A percentile compares a stretch with the other conserved stretches of the same genome.
Evolutionary conservation across 176 grass and related monocot genomes (phyloP).

Genomic region (Hyparrhenia diplandra): DNA sequence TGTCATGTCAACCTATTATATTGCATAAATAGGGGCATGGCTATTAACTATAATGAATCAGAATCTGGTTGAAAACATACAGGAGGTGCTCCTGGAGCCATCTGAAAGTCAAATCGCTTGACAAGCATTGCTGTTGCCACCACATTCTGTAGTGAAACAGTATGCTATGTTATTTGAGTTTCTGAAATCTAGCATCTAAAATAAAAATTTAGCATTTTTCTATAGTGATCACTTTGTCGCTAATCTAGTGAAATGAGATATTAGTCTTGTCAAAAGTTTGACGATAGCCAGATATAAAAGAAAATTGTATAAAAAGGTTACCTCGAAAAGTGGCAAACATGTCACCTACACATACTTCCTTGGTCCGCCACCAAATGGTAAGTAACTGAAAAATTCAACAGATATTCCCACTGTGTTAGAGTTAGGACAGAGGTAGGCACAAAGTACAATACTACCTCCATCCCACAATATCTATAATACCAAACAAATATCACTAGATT

Average conservation of each 20-base stretch:
- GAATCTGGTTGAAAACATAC: conserved; percentile 49
- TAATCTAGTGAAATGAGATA: conserved; percentile 8
- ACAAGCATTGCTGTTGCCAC: conserved; percentile 93
- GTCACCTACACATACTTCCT: conserved; percentile 95
- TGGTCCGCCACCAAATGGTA: conserved; percentile 96
- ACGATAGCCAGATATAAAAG: neutral
- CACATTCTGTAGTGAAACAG: conserved; percentile 56
- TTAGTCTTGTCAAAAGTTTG: neutral
- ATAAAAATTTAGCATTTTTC: too few relatives aligned
- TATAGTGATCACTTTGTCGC: neutral
- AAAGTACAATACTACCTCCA: neutral
- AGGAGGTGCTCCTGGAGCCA: conserved; percentile 73
- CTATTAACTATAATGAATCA: conserved; percentile 9
- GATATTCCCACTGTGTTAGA: conserved; percentile 5
- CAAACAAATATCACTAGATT: neutral
- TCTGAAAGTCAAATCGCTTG: conserved; percentile 87
- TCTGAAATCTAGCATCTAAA: neutral
- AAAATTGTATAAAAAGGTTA: conserved; percentile 26
- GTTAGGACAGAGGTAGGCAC: neutral
- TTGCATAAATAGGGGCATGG: neutral
- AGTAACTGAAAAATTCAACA: conserved; percentile 83
- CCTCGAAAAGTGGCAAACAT: conserved; percentile 99
- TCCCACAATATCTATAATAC: neutral
- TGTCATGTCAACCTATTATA: conserved; percentile 84
- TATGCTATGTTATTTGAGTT: conserved; percentile 11